These are phyloP conservation scores for Sarocladium brachiariae DNA, from an alignment of 2,329 filamentous ascomycete genomes.

Conservation along the genomic window DNA sequence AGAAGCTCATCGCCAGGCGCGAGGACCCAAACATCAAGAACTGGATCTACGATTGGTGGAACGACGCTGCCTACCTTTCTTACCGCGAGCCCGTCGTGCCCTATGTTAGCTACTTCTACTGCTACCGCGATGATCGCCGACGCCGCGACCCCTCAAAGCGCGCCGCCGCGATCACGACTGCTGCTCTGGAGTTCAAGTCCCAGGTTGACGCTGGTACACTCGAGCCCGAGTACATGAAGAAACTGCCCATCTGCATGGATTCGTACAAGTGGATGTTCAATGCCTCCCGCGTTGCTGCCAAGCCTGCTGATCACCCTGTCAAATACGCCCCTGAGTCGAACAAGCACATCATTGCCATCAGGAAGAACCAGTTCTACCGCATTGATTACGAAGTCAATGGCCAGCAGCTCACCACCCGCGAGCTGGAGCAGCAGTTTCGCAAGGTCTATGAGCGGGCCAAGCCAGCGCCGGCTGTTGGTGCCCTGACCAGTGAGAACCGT, in stretches of 20 bases:
- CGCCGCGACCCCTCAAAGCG: slow-evolving; percentile 86
- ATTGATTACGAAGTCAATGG: slow-evolving; percentile 74
- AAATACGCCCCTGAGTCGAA: slow-evolving; percentile 71
- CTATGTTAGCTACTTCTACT: slow-evolving; percentile 99
- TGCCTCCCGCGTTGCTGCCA: slow-evolving; percentile 74
- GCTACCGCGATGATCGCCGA: slow-evolving; percentile 85
- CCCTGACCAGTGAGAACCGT: slow-evolving; percentile 85
- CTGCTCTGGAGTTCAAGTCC: slow-evolving; percentile 88
- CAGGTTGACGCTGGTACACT: slow-evolving; percentile 75
- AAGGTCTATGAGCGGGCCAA: slow-evolving; percentile 72
- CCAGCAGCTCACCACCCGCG: slow-evolving; percentile 77
- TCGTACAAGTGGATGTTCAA: slow-evolving; percentile 99
- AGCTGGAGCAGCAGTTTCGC: slow-evolving; percentile 85
- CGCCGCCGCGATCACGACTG: slow-evolving; percentile 81
- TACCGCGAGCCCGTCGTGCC: slow-evolving; percentile 96
- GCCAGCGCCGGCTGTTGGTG: slow-evolving; percentile 63
- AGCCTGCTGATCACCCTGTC: slow-evolving; percentile 72
- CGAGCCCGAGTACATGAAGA: slow-evolving; percentile 99
- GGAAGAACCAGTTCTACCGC: slow-evolving; percentile 98
- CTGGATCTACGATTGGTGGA: slow-evolving; percentile 99
- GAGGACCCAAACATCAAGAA: slow-evolving; percentile 79
- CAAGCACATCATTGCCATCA: slow-evolving; percentile 81
- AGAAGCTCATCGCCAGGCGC: slow-evolving; percentile 72
- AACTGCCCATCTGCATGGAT: slow-evolving; percentile 95
- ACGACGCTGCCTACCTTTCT: slow-evolving; percentile 81